These are phyloP conservation scores for Kodamaea arcana DNA, from an alignment of 1,139 yeast species.

Conservation along the genomic window DNA sequence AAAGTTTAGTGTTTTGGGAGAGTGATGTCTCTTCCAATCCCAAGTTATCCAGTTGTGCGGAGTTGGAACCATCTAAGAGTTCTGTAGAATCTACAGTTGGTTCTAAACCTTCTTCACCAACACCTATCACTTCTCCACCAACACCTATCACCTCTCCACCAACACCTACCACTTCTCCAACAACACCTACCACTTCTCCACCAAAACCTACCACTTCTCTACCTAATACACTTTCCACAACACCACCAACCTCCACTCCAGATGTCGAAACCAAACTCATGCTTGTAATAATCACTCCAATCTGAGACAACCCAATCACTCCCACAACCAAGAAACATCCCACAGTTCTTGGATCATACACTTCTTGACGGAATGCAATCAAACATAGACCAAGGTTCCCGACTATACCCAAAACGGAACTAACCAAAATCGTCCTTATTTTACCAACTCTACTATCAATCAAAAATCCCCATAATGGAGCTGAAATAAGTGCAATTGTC, in stretches of 20 bases:
- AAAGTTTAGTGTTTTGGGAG: constrained; percentile 2
- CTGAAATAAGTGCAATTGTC: constrained; percentile 50
- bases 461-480: constrained; percentile 61
- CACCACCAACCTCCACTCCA: neutral
- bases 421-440: constrained; percentile 20
- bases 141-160: neutral
- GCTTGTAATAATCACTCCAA: constrained; percentile 54
- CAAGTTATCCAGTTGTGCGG: neutral
- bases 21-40: neutral
- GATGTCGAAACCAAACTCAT: constrained; percentile 35
- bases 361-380: constrained; percentile 7
- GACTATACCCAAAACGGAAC: constrained; percentile 30
- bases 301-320: constrained; percentile 42
- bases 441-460: constrained; percentile 46
- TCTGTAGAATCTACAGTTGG: neutral
- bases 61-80: neutral
- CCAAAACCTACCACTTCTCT: neutral
- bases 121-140: too few species aligned
- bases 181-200: neutral
- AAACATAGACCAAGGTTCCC: constrained; percentile 33
- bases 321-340: constrained; percentile 30
- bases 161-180: neutral
- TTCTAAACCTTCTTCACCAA: too few species aligned
- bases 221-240: neutral
- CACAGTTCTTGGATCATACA: constrained; percentile 34